Evolutionary conservation across 345 rosid genomes (phyloP).

Genomic region (Durio zibethinus): DNA sequence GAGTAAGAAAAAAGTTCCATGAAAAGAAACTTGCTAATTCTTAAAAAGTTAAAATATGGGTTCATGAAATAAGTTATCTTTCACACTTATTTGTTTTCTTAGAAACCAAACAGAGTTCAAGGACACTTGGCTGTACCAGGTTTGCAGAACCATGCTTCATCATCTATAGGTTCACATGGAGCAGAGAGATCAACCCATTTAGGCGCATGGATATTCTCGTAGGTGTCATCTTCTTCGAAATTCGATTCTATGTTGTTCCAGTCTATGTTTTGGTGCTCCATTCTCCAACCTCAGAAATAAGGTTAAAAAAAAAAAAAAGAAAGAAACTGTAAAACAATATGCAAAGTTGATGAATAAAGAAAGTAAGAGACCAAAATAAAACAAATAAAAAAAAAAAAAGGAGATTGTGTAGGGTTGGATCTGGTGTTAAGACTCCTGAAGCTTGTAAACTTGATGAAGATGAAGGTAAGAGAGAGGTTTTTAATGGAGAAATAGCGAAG

Average conservation of each 20-base stretch:
- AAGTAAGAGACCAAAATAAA: neutral
- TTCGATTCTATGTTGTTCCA: constrained; percentile 25
- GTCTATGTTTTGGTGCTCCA: constrained; percentile 28
- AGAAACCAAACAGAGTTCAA: constrained; percentile 7
- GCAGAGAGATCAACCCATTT: constrained; percentile 31
- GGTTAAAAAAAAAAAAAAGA: neutral
- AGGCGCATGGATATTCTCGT: constrained; percentile 29
- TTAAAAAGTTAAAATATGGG: neutral
- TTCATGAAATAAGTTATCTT: neutral
- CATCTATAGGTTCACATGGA: constrained; percentile 9
- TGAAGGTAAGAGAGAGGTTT: neutral
- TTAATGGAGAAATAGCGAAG: neutral
- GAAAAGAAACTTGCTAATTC: neutral
- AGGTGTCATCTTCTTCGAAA: constrained; percentile 21
- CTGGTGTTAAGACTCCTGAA: neutral
- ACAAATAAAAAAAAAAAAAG: neutral
- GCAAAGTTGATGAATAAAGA: neutral
- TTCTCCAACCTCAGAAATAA: neutral
- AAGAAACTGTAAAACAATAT: neutral
- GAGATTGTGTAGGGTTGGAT: neutral
- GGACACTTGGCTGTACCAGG: neutral
- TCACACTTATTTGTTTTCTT: neutral
- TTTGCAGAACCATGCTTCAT: constrained; percentile 30
- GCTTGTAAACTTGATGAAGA: neutral
- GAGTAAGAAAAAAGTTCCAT: too few species aligned